These are phyloP conservation scores for Melanomma pulvis-pyrius DNA, from an alignment of 495 filamentous ascomycete species.

Conservation along the genomic window DNA sequence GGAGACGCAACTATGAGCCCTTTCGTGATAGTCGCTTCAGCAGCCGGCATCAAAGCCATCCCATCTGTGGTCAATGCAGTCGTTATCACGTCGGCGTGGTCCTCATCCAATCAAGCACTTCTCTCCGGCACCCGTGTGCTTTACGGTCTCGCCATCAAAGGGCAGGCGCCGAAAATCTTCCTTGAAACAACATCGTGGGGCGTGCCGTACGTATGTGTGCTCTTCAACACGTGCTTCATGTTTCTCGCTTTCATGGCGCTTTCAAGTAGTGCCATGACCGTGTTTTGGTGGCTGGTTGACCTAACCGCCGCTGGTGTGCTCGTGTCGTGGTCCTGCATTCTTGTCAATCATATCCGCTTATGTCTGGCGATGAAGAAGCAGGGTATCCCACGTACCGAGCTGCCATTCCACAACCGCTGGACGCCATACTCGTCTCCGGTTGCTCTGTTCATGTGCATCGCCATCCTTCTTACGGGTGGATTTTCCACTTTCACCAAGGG, in stretches of 20 bases:
- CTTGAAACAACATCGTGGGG: constrained; percentile 62
- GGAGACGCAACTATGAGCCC: constrained; percentile 52
- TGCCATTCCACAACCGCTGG: constrained; percentile 55
- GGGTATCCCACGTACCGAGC: constrained; percentile 42
- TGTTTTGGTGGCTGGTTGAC: constrained; percentile 64
- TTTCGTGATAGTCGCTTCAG: constrained; percentile 57
- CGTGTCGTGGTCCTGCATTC: constrained; percentile 57
- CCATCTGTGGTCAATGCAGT: constrained; percentile 41
- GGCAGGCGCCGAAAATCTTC: constrained; percentile 56
- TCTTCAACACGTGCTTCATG: constrained; percentile 56
- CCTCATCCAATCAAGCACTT: background rate
- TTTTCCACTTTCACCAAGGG: constrained; percentile 54
- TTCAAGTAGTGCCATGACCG: constrained; percentile 57
- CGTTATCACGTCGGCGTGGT: background rate
- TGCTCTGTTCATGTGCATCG: constrained; percentile 51
- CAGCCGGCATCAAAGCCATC: constrained; percentile 50
- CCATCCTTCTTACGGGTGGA: constrained; percentile 54
- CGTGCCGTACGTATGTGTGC: constrained; percentile 61
- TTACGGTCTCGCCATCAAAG: background rate
- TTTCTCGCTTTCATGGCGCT: constrained; percentile 63
- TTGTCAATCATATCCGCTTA: constrained; percentile 54
- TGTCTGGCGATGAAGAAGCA: constrained; percentile 50
- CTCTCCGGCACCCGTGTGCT: background rate
- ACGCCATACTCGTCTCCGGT: constrained; percentile 44
- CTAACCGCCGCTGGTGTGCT: constrained; percentile 59